Percentiles rank a stretch among this genome's conserved stretches.
phyloP scores from a whole-genome alignment of 345 rosid genomes.

The Salix suchowensis region DNA sequence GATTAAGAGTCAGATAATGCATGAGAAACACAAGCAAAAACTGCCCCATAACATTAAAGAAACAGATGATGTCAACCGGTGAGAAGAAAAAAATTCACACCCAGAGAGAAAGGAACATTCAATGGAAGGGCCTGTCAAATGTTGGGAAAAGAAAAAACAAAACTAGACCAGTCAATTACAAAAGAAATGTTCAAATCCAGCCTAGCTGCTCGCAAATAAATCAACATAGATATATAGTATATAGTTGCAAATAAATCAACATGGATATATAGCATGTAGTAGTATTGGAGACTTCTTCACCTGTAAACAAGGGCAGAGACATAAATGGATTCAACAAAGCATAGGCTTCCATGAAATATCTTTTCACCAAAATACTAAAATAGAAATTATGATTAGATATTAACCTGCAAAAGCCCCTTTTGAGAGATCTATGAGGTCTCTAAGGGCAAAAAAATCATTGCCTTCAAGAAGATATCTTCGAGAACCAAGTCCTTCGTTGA shows the following conservation, averaged over 20 bases:
- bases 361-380: constrained; percentile 1
- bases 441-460: constrained; percentile 84
- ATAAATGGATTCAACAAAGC: not conserved
- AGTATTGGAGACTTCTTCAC: not conserved
- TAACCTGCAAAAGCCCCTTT: constrained; percentile 97
- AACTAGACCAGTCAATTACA: not conserved
- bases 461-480: constrained; percentile 91
- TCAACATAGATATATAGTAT: not conserved
- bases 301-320: not conserved
- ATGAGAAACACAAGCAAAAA: not conserved
- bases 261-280: not conserved
- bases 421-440: constrained; percentile 92
- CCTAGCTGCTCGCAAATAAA: not conserved
- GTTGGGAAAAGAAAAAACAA: not conserved
- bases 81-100: not conserved
- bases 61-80: not conserved
- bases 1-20: not conserved
- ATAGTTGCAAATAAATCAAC: not conserved
- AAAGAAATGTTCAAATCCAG: not conserved
- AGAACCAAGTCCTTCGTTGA: constrained; percentile 74
- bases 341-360: not conserved
- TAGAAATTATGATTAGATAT: constrained; percentile 10
- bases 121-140: not conserved
- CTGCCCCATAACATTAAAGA: not conserved
- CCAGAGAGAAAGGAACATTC: not conserved